Base-by-base conservation (phyloP, 2,329 filamentous ascomycete genomes). In the Herpotrichia juniperi region DNA sequence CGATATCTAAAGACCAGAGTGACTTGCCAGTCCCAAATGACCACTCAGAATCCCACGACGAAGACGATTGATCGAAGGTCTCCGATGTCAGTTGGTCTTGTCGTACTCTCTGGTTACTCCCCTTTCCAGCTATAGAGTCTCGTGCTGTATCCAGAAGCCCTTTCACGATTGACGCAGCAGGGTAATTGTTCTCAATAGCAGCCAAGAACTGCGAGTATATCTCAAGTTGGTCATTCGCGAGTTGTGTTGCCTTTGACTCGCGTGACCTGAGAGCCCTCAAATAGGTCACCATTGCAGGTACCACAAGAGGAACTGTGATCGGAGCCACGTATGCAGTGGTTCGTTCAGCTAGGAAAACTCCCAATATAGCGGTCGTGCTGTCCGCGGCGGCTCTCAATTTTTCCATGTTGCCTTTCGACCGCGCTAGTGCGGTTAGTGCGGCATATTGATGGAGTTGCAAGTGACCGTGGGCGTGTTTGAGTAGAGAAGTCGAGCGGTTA, bases 221-320 rank as follows among this genome's bases (percentile, higher is more conserved):
- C 17, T 46, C 39, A 9, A 56, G 42, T 32, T 50, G 19, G 16
- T 26, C 24, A 3, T 40, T 21, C 24, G 19, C 42, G 30, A 42
- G 14, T 16, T 40, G 42, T 32, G 12, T 40, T 26, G 25, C 42
- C 3, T 46, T 21, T n/a, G 30, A 12, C 9, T 19, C n/a, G 17
- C 42, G 17, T 8, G 37, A 19, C 30, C 42, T 48, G 17, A 22
- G 24, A 7, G 25, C 11, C 16, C 17, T 32, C 21, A 55, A 37
- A 25, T 56, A 56, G 7, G 50, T 53, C 24, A 42, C 44, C 42
- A 53, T 53, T 16, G 53, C 53, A 26, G 53, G 53, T 12, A 53
- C 46, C 26, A 56, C n/a, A 2, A 56, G 50, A 4, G 53, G 53
- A n/a, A 56, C 32, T 7, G 26, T 42, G 28, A 50, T 19, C 3